These are phyloP conservation scores for Candida yuanshanica DNA, from an alignment of 805 yeast genomes.

Conservation along the genomic window DNA sequence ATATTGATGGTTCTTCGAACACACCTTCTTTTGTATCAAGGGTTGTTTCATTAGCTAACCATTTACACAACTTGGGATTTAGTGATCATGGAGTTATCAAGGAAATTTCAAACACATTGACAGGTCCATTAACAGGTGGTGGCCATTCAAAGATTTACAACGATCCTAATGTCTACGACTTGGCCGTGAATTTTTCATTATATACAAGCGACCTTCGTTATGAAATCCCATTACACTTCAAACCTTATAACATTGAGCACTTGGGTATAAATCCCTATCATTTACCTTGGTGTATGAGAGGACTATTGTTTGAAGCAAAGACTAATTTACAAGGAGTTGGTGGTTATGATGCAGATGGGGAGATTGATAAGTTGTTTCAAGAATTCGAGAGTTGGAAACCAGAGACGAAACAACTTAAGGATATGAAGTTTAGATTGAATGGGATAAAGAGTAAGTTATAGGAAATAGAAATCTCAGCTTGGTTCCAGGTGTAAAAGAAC, in stretches of 20 bases:
- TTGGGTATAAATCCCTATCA: slow-evolving; percentile 77
- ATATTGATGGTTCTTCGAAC: slow-evolving; percentile 74
- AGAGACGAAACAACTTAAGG: slow-evolving; percentile 72
- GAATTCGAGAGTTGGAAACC: slow-evolving; percentile 89
- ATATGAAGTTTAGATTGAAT: slow-evolving; percentile 72
- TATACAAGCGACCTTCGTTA: slow-evolving; percentile 61
- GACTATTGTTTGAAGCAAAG: slow-evolving; percentile 63
- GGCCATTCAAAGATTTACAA: slow-evolving; percentile 91
- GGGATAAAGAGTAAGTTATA: slow-evolving; percentile 36
- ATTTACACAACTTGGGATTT: slow-evolving; percentile 67
- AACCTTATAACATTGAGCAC: slow-evolving; percentile 54
- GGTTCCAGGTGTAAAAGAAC: no score
- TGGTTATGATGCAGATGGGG: slow-evolving; percentile 40
- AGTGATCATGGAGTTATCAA: slow-evolving; percentile 83
- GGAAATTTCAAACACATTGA: slow-evolving; percentile 72
- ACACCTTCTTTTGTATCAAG: slow-evolving; percentile 77
- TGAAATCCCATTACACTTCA: slow-evolving; percentile 30
- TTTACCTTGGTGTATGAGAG: slow-evolving; percentile 90
- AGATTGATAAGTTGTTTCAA: slow-evolving; percentile 52
- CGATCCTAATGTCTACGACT: slow-evolving; percentile 75
- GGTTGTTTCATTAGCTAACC: slow-evolving; percentile 67
- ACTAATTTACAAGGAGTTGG: slow-evolving; percentile 28
- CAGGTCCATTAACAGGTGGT: slow-evolving; percentile 91
- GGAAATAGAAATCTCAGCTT: no score
- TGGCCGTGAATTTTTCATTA: slow-evolving; percentile 68